phyloP scores from a whole-genome alignment of 345 rosid species.

The Combretum micranthum region DNA sequence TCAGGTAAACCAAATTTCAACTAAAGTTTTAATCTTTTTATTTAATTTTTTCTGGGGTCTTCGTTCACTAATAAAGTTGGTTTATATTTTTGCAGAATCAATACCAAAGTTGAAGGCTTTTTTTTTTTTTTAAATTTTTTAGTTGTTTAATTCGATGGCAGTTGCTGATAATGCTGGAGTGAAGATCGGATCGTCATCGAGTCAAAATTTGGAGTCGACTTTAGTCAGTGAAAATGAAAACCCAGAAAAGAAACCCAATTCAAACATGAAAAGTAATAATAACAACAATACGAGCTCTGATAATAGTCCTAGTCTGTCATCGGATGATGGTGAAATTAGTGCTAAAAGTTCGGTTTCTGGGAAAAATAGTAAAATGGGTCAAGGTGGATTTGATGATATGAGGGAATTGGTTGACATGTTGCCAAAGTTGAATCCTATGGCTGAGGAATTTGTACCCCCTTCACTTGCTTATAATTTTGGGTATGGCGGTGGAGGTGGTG shows the following conservation, averaged over 20 bases:
- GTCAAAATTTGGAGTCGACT: conserved; percentile 52
- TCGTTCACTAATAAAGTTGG: background rate
- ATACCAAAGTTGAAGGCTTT: background rate
- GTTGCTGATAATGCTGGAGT: conserved; percentile 89
- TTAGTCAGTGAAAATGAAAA: conserved; percentile 31
- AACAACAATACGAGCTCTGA: no score
- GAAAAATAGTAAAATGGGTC: conserved; percentile 21
- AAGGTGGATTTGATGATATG: conserved; percentile 43
- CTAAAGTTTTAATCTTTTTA: conserved; percentile 5
- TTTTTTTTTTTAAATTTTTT: conserved; percentile 7
- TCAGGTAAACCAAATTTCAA: conserved; percentile 18
- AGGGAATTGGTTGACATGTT: conserved; percentile 70
- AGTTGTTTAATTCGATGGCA: conserved; percentile 56
- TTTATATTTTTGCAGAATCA: background rate
- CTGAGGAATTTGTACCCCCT: conserved; percentile 89
- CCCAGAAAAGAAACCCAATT: conserved; percentile 23
- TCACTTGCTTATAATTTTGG: conserved; percentile 32
- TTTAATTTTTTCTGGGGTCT: conserved; percentile 7
- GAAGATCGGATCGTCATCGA: conserved; percentile 53
- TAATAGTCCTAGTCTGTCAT: background rate
- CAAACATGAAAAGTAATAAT: no score
- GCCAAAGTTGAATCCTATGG: conserved; percentile 93
- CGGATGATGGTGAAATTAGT: conserved; percentile 11
- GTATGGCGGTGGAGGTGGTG: conserved; percentile 25
- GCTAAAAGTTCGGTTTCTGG: conserved; percentile 17